Evolutionary conservation across 140 eudicot genomes (phyloP), one percentile per base, ranked within the genome.

Genomic region (Bidens hawaiensis): DNA sequence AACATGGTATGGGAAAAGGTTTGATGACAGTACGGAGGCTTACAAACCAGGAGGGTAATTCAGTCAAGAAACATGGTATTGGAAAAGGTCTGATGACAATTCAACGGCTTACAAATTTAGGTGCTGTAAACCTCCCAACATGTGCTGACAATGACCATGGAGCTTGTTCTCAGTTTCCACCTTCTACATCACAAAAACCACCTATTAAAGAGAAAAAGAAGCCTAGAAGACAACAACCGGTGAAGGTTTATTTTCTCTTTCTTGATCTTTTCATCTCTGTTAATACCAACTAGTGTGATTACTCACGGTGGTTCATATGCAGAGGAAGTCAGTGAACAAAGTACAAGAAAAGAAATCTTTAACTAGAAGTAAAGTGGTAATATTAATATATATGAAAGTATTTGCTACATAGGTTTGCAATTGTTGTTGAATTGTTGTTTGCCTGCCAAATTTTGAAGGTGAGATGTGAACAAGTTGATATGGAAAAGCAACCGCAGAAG

Each of bases 1-100:
- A 66, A 72, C 95, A 93, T 81, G 96, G 99, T 27, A 73, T 79
- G 79, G 99, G 99, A 65, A 93, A 93, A 83, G 96, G 94, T 68
- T 71, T 93, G 62, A 88, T 93, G 89, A 78, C 84, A 12, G 82
- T 76, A 62, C 65, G 74, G 77, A 78, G 67, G 59, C 62, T 53
- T 58, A 69, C 62, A 58, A 68, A 78, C 52, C 60, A 64, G 69
- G 68, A 56, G 30, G 57, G 60, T 70, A 63, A 61, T 51, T 62
- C 82, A 22, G 79, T 71, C 19, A 70, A 26, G 70, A 78, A 63
- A 70, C 95, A 93, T 81, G 96, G 99, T 33, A 66, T 82, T 55
- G 99, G 99, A 54, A 93, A 93, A 85, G 96, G 95, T 62, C 69
- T 93, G 65, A 88, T 93, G 93, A 76, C 86, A 21, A 81, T 78